Evolutionary conservation across 2,329 filamentous ascomycete genomes (phyloP).

Genomic region (Nemania diffusa): DNA sequence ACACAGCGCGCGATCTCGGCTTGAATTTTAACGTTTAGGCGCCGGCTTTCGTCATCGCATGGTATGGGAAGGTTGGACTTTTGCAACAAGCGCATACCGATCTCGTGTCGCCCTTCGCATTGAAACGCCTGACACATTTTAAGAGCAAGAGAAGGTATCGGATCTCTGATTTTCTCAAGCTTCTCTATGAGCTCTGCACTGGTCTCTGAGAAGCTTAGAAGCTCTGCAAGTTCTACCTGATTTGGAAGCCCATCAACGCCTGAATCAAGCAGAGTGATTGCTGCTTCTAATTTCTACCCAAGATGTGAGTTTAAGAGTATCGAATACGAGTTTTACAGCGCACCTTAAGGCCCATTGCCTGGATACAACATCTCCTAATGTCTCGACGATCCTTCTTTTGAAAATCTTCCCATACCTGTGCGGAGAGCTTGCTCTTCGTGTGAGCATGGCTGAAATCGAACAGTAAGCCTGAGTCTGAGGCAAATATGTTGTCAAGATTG

Average conservation of each 20-base stretch:
- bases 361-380: background rate
- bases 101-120: background rate
- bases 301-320: background rate
- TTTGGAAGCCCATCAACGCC: background rate
- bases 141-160: slow-evolving; percentile 1
- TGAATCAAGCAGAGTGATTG: background rate
- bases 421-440: background rate
- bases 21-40: background rate
- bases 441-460: slow-evolving; percentile 2
- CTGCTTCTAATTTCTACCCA: background rate
- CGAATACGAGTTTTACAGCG: background rate
- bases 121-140: background rate
- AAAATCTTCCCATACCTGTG: background rate
- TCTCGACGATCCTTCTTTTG: background rate
- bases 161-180: background rate
- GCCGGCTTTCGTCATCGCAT: background rate
- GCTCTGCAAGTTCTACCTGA: background rate
- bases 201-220: background rate
- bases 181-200: background rate
- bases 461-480: background rate
- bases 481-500: background rate
- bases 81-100: background rate
- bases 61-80: background rate
- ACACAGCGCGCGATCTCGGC: background rate
- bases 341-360: background rate